A percentile compares a stretch with the other conserved stretches of the same genome.
Conservation (phyloP, 2,329 filamentous ascomycete species). For the Endoconidiophora laricicola region DNA sequence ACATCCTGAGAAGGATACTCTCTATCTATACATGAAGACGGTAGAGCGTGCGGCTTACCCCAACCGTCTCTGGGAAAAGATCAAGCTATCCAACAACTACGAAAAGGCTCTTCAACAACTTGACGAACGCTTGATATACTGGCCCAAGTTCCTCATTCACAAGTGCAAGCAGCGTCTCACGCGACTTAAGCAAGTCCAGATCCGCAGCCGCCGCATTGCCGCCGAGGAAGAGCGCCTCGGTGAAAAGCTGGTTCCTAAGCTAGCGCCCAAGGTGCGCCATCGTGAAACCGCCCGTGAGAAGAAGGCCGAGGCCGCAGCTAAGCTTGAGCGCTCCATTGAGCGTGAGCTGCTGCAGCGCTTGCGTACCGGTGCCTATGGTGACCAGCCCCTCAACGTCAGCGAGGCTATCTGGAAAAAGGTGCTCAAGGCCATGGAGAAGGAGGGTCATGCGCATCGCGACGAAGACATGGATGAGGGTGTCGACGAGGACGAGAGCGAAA, state of each 20-base stretch:
- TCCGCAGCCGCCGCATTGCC: constrained; percentile 60
- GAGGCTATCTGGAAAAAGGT: constrained; percentile 97
- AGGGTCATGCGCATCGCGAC: constrained; percentile 67
- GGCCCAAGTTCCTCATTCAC: constrained; percentile 82
- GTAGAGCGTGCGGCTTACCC: constrained; percentile 79
- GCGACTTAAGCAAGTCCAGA: constrained; percentile 77
- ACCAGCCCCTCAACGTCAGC: constrained; percentile 86
- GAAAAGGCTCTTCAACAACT: constrained; percentile 75
- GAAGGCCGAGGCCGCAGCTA: constrained; percentile 68
- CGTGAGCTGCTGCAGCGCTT: constrained; percentile 82
- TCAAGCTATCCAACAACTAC: constrained; percentile 83
- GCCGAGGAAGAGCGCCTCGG: constrained; percentile 81
- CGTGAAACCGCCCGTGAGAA: constrained; percentile 61
- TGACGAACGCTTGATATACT: constrained; percentile 76
- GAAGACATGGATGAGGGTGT: constrained; percentile 80
- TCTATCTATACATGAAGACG: constrained; percentile 96
- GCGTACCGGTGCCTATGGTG: constrained; percentile 83
- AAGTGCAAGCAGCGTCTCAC: constrained; percentile 96
- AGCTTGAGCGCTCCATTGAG: constrained; percentile 92
- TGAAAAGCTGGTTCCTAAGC: constrained; percentile 71
- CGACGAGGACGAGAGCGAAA: constrained; percentile 48
- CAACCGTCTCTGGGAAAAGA: constrained; percentile 84
- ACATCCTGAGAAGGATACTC: constrained; percentile 59
- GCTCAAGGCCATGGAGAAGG: constrained; percentile 71
- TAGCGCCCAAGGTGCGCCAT: constrained; percentile 76